Evolutionary conservation across 2,329 filamentous ascomycete genomes (phyloP).

Genomic region (Fusarium heterosporum): DNA sequence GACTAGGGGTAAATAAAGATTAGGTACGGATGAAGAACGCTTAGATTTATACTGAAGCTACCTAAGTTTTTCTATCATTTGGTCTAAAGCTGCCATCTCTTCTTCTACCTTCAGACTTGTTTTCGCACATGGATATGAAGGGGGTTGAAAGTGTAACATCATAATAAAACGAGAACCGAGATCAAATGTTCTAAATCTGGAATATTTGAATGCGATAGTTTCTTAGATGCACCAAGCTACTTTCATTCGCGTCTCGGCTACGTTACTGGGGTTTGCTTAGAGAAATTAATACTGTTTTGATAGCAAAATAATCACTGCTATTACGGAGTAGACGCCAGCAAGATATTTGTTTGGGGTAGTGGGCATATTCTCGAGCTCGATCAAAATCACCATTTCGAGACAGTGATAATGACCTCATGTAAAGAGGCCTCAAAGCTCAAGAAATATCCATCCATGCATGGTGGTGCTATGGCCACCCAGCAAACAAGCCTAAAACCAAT

Average conservation of each 20-base stretch:
- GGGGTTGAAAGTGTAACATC: constrained; percentile 21
- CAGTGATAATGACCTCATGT: constrained; percentile 23
- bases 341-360: constrained; percentile 17
- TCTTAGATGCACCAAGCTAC: constrained; percentile 6
- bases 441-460: constrained; percentile 13
- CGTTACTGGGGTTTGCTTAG: constrained; percentile 6
- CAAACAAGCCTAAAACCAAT: constrained; percentile 7
- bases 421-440: constrained; percentile 28
- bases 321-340: not conserved
- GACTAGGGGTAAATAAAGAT: too few species aligned
- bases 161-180: constrained; percentile 32
- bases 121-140: constrained; percentile 25
- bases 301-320: constrained; percentile 1
- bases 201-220: constrained; percentile 5
- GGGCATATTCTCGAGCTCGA: not conserved
- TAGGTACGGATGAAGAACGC: too few species aligned
- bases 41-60: too few species aligned
- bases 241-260: constrained; percentile 26
- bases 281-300: constrained; percentile 16
- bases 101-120: not conserved
- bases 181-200: constrained; percentile 37
- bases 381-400: constrained; percentile 7
- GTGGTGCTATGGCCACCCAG: constrained; percentile 28
- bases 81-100: too few species aligned
- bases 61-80: too few species aligned